Evolutionary conservation across 2,329 filamentous ascomycete genomes (phyloP).

Genomic region (Fusarium sororula): DNA sequence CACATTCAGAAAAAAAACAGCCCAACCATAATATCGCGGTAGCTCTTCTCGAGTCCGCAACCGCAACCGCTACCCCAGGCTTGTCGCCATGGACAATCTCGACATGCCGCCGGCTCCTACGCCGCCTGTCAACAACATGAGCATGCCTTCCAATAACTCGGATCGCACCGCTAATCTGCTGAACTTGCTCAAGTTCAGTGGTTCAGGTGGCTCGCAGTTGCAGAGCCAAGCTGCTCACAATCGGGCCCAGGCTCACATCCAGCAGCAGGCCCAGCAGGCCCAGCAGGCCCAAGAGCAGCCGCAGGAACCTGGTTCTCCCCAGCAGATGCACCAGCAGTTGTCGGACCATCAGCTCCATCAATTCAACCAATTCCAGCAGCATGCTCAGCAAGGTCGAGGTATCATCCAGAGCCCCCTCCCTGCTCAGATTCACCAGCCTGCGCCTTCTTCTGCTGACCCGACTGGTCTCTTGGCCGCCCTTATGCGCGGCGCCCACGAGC

Average conservation of each 20-base stretch:
- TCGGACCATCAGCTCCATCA: conserved; percentile 45
- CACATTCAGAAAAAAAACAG: background rate
- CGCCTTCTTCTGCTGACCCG: conserved; percentile 65
- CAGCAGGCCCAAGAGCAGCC: conserved; percentile 30
- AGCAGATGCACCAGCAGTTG: conserved; percentile 36
- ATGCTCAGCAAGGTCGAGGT: conserved; percentile 35
- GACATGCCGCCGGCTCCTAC: conserved; percentile 63
- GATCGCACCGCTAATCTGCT: conserved; percentile 66
- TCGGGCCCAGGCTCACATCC: conserved; percentile 15
- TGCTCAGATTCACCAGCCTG: conserved; percentile 64
- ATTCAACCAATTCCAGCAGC: conserved; percentile 40
- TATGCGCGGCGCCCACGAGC: conserved; percentile 65
- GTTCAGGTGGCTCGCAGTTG: conserved; percentile 46
- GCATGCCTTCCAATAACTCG: conserved; percentile 50
- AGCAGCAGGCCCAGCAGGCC: conserved; percentile 31
- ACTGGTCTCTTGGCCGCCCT: conserved; percentile 67
- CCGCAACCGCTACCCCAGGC: conserved; percentile 32
- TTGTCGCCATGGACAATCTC: conserved; percentile 44
- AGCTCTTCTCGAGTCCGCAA: conserved; percentile 37
- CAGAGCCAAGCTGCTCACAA: conserved; percentile 46
- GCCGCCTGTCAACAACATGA: conserved; percentile 53
- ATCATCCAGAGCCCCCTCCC: conserved; percentile 42
- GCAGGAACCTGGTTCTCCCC: conserved; percentile 27
- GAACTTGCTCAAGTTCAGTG: conserved; percentile 70
- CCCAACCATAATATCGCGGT: conserved; percentile 17